Evolutionary conservation across 73 alveolate genomes (phyloP), one percentile per base, ranked within the genome.

Genomic region (Tetrahymena malaccensis): DNA sequence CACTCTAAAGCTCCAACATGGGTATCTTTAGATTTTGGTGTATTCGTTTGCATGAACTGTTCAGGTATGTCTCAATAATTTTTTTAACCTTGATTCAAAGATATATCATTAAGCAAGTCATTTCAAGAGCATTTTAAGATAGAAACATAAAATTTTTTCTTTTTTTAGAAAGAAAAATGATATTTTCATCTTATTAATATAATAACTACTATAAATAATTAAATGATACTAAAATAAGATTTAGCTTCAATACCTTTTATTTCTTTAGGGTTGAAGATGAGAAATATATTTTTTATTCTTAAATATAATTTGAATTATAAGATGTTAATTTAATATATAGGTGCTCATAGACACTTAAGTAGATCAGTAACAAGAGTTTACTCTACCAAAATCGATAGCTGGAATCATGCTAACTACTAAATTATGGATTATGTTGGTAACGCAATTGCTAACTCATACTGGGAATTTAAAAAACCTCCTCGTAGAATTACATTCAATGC

Each of bases 1-100:
- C 94, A 96, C 37, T 85, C 96, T 37, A 95, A 97, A 35, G 96
- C 96, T 44, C 99, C 99, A n/a, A 83, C 97, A 34, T 98, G 99
- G 99, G 99, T 98, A 11, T 95, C 98, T 94, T 94, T 98, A 93
- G 97, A 97, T 94, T 96, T 97, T 55, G 99, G 99, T 16, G 98
- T 98, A 11, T 98, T 98, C 94, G 97, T 98, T 40, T 98, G 99
- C 95, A 98, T 98, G 94, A 97, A 97, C 85, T 98, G 99, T 96
- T 94, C 97, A 27, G 97, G 97, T 95, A 95, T 12, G 34, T 43
- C 6, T 21, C 16, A 9, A 1, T 21, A 4, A 9, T 70, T 70
- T 40, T 4, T 40, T 25, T 70, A 6, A n/a, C 31, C 22, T 7
- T 2, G 10, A 27, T 70, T 70, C 34, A 19, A 70, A 4, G 37